Evolutionary conservation across 78 protist genomes (phyloP).

Genomic region (Protostelium mycophagum): DNA sequence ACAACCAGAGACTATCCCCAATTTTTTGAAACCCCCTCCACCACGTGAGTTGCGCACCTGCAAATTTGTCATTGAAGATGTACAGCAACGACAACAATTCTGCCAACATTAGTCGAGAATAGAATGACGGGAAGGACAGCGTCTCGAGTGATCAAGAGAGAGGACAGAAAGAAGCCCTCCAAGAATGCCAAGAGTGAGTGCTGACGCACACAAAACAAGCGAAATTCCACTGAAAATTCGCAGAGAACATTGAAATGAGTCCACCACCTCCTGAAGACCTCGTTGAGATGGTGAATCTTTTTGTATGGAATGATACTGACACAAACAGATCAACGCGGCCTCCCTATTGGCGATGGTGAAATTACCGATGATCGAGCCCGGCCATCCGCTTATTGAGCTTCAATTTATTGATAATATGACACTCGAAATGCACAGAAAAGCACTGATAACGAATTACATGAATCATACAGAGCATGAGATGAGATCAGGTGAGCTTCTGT

Average conservation of each 20-base stretch:
- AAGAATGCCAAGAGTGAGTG: neutral
- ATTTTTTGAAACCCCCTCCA: neutral
- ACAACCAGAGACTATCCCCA: neutral
- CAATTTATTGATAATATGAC: neutral
- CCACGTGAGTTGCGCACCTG: neutral
- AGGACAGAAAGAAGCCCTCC: neutral
- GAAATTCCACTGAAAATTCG: too few species aligned
- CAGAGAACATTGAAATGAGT: too few species aligned
- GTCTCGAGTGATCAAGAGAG: neutral
- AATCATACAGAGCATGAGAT: neutral
- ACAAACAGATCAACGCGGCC: neutral
- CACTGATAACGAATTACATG: neutral
- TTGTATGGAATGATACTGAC: neutral
- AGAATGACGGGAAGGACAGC: neutral
- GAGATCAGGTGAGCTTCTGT: neutral
- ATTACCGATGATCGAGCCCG: neutral
- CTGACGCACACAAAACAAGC: too few species aligned
- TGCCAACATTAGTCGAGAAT: too few species aligned
- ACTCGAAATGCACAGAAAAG: neutral
- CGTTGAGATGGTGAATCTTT: neutral
- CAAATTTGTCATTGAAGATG: too few species aligned
- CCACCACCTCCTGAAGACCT: neutral
- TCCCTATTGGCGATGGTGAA: neutral
- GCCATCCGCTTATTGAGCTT: neutral
- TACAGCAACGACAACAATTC: too few species aligned